These are phyloP conservation scores for Clohesyomyces aquaticus DNA, from an alignment of 495 filamentous ascomycete species.

Conservation along the genomic window DNA sequence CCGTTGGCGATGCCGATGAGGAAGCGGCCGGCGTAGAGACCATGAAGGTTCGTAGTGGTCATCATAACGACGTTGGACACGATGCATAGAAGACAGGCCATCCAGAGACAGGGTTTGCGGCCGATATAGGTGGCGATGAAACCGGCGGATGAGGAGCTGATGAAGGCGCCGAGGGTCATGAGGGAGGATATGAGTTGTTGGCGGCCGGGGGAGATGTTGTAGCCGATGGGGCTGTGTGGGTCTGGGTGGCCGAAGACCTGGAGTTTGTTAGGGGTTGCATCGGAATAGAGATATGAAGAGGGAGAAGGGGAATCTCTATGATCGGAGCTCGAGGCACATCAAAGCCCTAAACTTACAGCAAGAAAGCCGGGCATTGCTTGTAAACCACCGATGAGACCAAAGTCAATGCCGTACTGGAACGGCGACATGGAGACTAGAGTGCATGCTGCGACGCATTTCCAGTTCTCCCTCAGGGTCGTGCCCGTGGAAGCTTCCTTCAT, in stretches of 20 bases:
- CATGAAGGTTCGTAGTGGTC: constrained; percentile 24
- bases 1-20: constrained; percentile 35
- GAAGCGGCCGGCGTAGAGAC: constrained; percentile 31
- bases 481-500: constrained; percentile 32
- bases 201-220: constrained; percentile 57
- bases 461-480: constrained; percentile 38
- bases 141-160: constrained; percentile 59
- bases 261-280: constrained; percentile 12
- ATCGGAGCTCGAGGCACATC: no score
- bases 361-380: constrained; percentile 68
- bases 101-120: constrained; percentile 49
- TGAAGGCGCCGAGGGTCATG: constrained; percentile 65
- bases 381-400: constrained; percentile 63
- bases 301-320: no score
- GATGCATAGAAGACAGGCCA: constrained; percentile 26
- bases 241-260: constrained; percentile 43
- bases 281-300: no score
- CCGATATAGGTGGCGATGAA: constrained; percentile 56
- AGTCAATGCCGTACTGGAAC: constrained; percentile 68
- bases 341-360: constrained; percentile 45
- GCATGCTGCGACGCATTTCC: constrained; percentile 50
- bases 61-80: constrained; percentile 35
- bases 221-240: constrained; percentile 53
- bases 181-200: constrained; percentile 63
- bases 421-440: constrained; percentile 56